Evolutionary conservation across 176 grass and related monocot genomes (phyloP).

Genomic region (Carex pumila): DNA sequence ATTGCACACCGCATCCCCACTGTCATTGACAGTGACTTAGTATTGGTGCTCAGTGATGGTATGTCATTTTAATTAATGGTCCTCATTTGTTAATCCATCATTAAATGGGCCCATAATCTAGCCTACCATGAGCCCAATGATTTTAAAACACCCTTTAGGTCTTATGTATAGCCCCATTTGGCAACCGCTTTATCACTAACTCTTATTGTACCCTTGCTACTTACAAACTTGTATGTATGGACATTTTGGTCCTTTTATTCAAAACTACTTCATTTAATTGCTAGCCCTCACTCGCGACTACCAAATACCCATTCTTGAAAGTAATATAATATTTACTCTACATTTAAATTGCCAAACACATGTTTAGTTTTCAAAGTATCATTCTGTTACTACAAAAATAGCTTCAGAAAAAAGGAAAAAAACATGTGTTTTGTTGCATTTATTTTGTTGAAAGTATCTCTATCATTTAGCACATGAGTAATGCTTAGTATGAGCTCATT

Average conservation of each 20-base stretch:
- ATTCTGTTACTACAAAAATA: background rate
- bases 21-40: conserved; percentile 95
- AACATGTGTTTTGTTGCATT: background rate
- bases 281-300: background rate
- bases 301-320: background rate
- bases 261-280: no score
- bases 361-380: no score
- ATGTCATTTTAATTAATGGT: background rate
- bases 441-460: background rate
- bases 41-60: conserved; percentile 89
- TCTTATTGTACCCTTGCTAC: background rate
- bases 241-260: background rate
- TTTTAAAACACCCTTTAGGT: background rate
- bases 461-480: background rate
- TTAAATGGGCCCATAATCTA: background rate
- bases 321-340: background rate
- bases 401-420: background rate
- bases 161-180: no score
- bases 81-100: background rate
- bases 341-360: background rate
- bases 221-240: background rate
- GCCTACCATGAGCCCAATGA: background rate
- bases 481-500: no score
- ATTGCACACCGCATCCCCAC: conserved; percentile 96
- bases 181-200: background rate